Percentiles rank a stretch among this genome's conserved stretches.
phyloP scores from a whole-genome alignment of 148 eudicot species.

The Silene uniflora region DNA sequence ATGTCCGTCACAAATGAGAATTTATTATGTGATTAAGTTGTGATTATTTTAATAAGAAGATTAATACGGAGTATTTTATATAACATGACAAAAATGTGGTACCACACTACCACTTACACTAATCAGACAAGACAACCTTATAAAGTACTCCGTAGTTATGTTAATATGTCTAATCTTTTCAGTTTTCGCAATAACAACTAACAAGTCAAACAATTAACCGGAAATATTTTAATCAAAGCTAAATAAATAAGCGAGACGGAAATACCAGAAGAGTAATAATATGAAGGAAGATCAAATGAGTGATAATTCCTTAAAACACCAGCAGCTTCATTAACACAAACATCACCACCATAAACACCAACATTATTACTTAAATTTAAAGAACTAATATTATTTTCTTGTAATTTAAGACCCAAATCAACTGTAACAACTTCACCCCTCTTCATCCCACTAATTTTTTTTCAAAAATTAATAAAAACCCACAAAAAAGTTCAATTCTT shows the following conservation, averaged over 20 bases:
- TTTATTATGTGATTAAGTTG: no score
- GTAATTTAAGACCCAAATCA: slow-evolving; percentile 30
- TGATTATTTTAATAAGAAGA: slow-evolving; percentile 11
- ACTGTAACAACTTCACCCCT: slow-evolving; percentile 16
- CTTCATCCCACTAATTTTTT: neutral
- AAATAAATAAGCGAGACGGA: no score
- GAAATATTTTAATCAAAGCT: no score
- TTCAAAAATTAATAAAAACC: neutral
- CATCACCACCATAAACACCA: slow-evolving; percentile 1
- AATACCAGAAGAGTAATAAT: slow-evolving; percentile 38
- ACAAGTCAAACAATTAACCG: no score
- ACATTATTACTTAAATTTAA: neutral
- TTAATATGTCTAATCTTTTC: no score
- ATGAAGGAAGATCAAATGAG: slow-evolving; percentile 43
- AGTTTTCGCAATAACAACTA: no score
- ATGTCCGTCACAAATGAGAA: no score
- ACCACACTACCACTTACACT: neutral
- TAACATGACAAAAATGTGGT: neutral
- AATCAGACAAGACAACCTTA: neutral
- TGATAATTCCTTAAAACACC: slow-evolving; percentile 26
- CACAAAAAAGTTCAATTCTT: neutral
- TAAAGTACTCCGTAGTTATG: no score
- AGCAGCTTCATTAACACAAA: neutral
- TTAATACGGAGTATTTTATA: slow-evolving; percentile 13
- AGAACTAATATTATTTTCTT: slow-evolving; percentile 3